Evolutionary conservation across 2,329 filamentous ascomycete species (phyloP).

Genomic region (Fusarium clavum): DNA sequence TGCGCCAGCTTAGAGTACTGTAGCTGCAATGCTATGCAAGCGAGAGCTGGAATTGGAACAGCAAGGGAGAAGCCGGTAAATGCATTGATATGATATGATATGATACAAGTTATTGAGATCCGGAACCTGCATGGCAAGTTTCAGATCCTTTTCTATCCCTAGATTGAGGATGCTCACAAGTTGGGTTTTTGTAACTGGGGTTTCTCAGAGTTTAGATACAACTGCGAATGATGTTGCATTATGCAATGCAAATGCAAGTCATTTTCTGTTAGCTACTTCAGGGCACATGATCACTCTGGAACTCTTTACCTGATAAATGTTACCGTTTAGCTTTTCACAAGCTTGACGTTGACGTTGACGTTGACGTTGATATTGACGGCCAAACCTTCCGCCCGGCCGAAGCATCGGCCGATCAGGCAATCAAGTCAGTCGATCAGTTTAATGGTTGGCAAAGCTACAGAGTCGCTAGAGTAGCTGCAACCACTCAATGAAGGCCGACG

Average conservation of each 20-base stretch:
- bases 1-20: neutral
- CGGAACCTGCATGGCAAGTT: neutral
- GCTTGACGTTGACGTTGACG: neutral
- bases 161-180: neutral
- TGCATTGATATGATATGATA: neutral
- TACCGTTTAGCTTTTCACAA: neutral
- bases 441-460: conserved; percentile 7
- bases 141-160: neutral
- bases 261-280: neutral
- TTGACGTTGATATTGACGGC: neutral
- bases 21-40: neutral
- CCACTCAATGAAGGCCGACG: conserved; percentile 9
- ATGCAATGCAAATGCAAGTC: conserved; percentile 11
- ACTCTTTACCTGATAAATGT: neutral
- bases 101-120: neutral
- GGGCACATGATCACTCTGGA: neutral
- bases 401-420: conserved; percentile 19
- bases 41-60: neutral
- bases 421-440: neutral
- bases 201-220: conserved; percentile 8
- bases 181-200: neutral
- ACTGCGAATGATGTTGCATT: conserved; percentile 31
- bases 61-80: conserved; percentile 15
- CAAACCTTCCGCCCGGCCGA: conserved; percentile 12
- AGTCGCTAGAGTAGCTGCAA: conserved; percentile 3